Base-by-base conservation (phyloP, 331 rosid species). In the Quercus phellos region DNA sequence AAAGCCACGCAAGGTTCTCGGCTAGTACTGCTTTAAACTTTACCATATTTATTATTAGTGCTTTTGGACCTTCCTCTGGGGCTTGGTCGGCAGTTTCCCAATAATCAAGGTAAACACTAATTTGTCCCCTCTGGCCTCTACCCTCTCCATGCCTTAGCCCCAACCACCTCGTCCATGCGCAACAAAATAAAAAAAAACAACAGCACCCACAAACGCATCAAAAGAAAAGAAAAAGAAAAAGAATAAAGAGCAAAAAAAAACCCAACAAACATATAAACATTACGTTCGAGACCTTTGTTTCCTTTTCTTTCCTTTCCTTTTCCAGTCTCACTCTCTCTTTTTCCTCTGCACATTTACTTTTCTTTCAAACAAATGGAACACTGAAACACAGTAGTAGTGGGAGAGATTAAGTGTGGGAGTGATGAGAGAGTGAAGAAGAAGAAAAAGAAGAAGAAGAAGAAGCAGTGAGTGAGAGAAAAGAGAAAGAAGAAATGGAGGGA, bases 401-500 rank as follows among this genome's bases (percentile, higher is more conserved):
- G 43, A 38, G 43, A 7, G 43, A 38, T 38, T 38, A 38, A 38
- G 43, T 7, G 43, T 38, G 43, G 43, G 46, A 79, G 74, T 78
- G 68, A 68, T 38, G 46, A 78, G 73, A 8, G 46, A 38, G 46
- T 38, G 46, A 38, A 38, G 46, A 8, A 8, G 43, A 35, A 30
- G 46, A 8, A 8, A 10, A 35, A 30, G 32, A 30, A 32, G 38
- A 34, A 38, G 46, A 8, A 6, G 43, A 2, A 7, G 83, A 74
- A 78, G 79, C 30, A 51, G 71, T 38, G 77, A 51, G 51, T 29
- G 16, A 54, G 3, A 8, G 6, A 35, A 27, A 66, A 55, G 29
- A 38, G 46, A 38, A 7, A 38, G 11, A 38, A 38, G 30, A 55
- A 72, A 92, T 94, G 96, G 94, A 89, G 42, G 93, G 87, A 72